phyloP scores from a whole-genome alignment of 2,329 filamentous ascomycete species.

The Endoconidiophora polonica region DNA sequence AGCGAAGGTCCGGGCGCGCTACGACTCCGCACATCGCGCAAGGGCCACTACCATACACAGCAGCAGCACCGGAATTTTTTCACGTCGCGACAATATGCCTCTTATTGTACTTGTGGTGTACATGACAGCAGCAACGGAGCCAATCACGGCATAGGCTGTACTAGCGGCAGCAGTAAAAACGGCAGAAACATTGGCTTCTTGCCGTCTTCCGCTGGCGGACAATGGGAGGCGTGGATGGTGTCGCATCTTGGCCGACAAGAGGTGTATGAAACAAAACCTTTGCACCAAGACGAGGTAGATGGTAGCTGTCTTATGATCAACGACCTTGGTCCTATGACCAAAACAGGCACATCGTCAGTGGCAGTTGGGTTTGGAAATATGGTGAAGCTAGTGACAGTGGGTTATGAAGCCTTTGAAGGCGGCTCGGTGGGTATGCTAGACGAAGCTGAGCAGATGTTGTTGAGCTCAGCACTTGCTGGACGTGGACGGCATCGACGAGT shows the following conservation, averaged over 20 bases:
- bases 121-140: too few relatives aligned
- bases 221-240: slow-evolving; percentile 40
- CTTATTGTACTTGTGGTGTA: not conserved
- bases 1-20: not conserved
- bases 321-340: slow-evolving; percentile 45
- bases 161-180: slow-evolving; percentile 11
- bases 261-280: slow-evolving; percentile 28
- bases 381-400: slow-evolving; percentile 53
- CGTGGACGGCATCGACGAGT: not conserved
- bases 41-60: slow-evolving; percentile 10
- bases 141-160: too few relatives aligned
- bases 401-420: slow-evolving; percentile 44
- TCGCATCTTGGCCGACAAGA: slow-evolving; percentile 28
- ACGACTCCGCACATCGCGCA: slow-evolving; percentile 13
- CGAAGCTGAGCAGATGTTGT: not conserved
- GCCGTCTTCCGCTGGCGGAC: slow-evolving; percentile 9
- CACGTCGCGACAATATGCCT: not conserved
- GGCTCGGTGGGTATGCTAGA: slow-evolving; percentile 19
- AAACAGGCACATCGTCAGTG: slow-evolving; percentile 46
- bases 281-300: slow-evolving; percentile 25
- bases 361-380: slow-evolving; percentile 57
- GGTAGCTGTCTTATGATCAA: slow-evolving; percentile 45
- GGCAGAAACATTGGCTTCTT: slow-evolving; percentile 19
- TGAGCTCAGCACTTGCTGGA: too few relatives aligned
- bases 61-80: not conserved